Conservation (phyloP, 2,329 filamentous ascomycete genomes). For the Fusarium burgessii region DNA sequence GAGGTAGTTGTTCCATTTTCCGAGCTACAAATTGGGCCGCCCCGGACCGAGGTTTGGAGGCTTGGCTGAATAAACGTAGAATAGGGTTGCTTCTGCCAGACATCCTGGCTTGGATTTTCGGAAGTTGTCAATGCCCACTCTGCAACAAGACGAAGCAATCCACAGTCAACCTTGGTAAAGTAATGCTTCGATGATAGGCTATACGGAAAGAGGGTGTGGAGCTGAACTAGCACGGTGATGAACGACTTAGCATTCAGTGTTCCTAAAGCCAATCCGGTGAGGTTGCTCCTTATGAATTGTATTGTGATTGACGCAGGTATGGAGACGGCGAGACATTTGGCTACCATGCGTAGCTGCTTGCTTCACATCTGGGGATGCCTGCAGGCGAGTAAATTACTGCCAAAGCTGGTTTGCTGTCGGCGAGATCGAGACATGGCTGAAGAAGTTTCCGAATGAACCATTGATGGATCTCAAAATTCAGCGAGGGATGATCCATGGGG, state of each 20-base stretch:
- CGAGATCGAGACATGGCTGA: conserved; percentile 40
- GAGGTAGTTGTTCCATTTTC: not conserved
- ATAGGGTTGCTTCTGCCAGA: not conserved
- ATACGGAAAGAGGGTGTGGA: conserved; percentile 6
- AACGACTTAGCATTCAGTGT: conserved; percentile 1
- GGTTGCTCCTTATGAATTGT: not conserved
- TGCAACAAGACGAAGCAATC: conserved; percentile 6
- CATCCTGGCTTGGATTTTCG: not conserved
- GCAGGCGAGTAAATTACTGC: conserved; percentile 22
- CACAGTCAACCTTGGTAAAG: not conserved
- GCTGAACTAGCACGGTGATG: conserved; percentile 5
- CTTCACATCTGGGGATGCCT: not conserved
- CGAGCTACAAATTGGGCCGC: not conserved
- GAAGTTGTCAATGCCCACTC: not conserved
- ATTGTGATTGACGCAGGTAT: conserved; percentile 6
- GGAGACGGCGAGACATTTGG: conserved; percentile 31
- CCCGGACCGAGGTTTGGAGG: not conserved
- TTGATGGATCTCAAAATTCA: conserved; percentile 24
- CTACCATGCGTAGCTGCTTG: conserved; percentile 12
- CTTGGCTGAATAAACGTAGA: not conserved
- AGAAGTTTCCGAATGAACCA: conserved; percentile 38
- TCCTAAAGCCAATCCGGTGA: conserved; percentile 1
- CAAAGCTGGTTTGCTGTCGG: conserved; percentile 12
- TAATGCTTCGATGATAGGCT: conserved; percentile 7
- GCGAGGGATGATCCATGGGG: conserved; percentile 23